Conservation (phyloP, 495 filamentous ascomycete species). For the Lepidopterella palustris region DNA sequence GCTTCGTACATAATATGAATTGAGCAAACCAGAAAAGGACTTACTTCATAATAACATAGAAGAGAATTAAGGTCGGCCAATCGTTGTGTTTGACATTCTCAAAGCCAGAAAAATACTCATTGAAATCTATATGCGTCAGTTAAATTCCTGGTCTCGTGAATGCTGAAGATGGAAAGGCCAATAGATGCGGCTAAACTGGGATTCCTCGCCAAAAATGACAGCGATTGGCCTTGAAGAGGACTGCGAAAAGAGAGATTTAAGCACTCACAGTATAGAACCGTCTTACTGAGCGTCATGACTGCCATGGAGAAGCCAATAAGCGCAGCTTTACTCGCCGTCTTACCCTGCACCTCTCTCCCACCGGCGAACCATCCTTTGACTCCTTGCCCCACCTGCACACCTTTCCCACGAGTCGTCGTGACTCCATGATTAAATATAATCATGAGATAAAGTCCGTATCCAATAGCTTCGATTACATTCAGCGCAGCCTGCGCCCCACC, state of each 20-base stretch:
- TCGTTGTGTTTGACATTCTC: constrained; percentile 74
- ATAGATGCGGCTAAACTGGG: neutral
- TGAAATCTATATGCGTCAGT: constrained; percentile 50
- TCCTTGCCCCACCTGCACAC: constrained; percentile 35
- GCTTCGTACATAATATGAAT: too few relatives aligned
- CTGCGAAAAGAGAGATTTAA: neutral
- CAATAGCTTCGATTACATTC: constrained; percentile 66
- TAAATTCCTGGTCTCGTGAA: neutral
- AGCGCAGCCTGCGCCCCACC: constrained; percentile 67
- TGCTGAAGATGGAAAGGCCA: neutral
- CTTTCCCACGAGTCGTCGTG: constrained; percentile 27
- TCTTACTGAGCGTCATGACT: constrained; percentile 84
- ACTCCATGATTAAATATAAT: constrained; percentile 49
- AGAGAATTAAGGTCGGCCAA: constrained; percentile 44
- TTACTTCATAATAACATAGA: constrained; percentile 40
- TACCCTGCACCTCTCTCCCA: constrained; percentile 51
- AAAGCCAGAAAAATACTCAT: constrained; percentile 71
- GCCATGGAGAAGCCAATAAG: constrained; percentile 62
- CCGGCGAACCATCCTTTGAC: constrained; percentile 38
- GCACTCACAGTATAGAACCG: constrained; percentile 72
- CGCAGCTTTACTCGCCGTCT: constrained; percentile 54
- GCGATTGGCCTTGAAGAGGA: neutral
- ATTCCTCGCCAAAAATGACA: neutral
- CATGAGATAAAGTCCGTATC: constrained; percentile 65
- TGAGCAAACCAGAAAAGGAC: constrained; percentile 6